Conservation (phyloP, 1,284 basidiomycete species). For the Stygiomarasmius scandens region DNA sequence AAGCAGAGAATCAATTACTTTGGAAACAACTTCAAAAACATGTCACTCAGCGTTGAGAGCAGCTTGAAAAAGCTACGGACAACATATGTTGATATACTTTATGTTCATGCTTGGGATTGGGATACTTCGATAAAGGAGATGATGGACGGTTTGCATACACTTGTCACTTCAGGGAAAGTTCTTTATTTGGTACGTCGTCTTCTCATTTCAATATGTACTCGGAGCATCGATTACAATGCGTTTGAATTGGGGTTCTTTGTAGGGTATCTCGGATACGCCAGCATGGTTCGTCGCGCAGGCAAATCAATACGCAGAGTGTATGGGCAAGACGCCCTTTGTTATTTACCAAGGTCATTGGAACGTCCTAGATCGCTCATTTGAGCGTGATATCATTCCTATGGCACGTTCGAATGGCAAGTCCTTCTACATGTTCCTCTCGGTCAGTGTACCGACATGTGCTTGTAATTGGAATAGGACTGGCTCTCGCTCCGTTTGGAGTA, state of each 20-base stretch:
- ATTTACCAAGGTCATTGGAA: constrained; percentile 60
- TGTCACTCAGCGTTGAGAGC: constrained; percentile 26
- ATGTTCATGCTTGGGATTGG: constrained; percentile 43
- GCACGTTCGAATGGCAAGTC: constrained; percentile 34
- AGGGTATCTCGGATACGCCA: constrained; percentile 45
- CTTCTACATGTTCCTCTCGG: no score
- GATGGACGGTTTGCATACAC: constrained; percentile 27
- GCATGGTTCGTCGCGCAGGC: constrained; percentile 47
- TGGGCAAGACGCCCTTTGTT: constrained; percentile 50
- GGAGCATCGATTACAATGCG: no score
- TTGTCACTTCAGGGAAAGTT: constrained; percentile 38
- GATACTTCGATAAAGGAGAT: constrained; percentile 22
- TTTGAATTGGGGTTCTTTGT: no score
- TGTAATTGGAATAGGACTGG: no score
- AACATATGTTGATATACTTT: constrained; percentile 37
- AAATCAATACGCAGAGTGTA: constrained; percentile 44
- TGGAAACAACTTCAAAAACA: constrained; percentile 30
- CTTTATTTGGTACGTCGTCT: constrained; percentile 29
- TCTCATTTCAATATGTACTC: not conserved
- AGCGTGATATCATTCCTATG: constrained; percentile 61
- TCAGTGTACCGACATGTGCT: no score
- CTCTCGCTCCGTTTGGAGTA: constrained; percentile 44
- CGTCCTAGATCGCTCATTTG: constrained; percentile 50
- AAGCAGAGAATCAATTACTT: constrained; percentile 25
- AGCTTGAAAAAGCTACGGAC: constrained; percentile 41